Base-by-base conservation (phyloP, 1,139 yeast genomes). In the Petasospora rhodanensis region DNA sequence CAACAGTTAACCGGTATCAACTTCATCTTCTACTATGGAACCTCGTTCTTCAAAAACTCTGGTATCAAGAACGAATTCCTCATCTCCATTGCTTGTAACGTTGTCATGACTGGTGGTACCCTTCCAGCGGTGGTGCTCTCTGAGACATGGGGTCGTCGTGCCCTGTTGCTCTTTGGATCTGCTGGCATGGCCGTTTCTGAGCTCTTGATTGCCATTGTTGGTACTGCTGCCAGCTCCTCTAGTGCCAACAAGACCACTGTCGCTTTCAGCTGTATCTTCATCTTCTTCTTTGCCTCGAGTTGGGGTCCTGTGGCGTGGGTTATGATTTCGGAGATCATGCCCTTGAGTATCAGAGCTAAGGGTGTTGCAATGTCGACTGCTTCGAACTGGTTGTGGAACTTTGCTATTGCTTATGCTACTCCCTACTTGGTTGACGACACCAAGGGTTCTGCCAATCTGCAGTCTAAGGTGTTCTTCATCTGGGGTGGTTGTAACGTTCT, bases 251-350 rank as follows among this genome's bases (percentile, higher is more conserved):
- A 78, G 59, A 69, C 70, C 32, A 68, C 79, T 59, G 64, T 81
- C 45, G 78, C 82, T 12, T 79, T 81, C 59, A 69, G 77, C 25
- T 81, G 87, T 68, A 59, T 75, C 26, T 81, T 79, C 53, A 80
- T 80, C 54, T 76, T 82, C 19, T 77, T 74, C 56, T 81, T 80
- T 55, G 89, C 89, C 18, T 66, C 84, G 35, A 70, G 87, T 21
- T 82, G 89, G 89, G 93, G 91, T 52, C 89, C 89, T 27, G 67
- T 76, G 38, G 74, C 76, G 25, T 82, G 91, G 91, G 87, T 84
- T 31, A 65, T 80, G 41, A 68, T 79, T 43, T 82, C 85, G 32
- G 94, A 83, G 58, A 68, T 79, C 39, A 82, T 70, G 66, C 79
- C 86, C 37, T 68, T 82, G 43, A 70, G 79, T 40, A 73, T 79